Conservation (phyloP, 2,329 filamentous ascomycete species). For the Verticillium isaacii region DNA sequence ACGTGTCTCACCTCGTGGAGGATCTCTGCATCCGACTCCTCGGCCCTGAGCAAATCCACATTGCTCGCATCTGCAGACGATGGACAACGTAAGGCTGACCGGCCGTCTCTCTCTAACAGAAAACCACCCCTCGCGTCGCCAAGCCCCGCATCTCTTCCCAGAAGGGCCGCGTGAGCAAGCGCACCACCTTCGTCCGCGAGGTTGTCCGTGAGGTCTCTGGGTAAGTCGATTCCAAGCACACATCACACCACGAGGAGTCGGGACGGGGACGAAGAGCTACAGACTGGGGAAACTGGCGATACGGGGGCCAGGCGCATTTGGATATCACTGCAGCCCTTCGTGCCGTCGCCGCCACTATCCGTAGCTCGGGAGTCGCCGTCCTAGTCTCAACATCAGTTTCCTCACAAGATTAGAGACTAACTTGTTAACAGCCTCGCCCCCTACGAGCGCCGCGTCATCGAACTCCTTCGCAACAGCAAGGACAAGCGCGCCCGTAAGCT, state of each 20-base stretch:
- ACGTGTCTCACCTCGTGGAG: slow-evolving; percentile 72
- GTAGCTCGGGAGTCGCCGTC: background rate
- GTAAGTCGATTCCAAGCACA: slow-evolving; percentile 45
- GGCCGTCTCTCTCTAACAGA: slow-evolving; percentile 49
- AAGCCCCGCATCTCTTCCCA: slow-evolving; percentile 77
- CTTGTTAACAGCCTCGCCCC: slow-evolving; percentile 63
- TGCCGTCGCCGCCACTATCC: background rate
- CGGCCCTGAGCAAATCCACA: background rate
- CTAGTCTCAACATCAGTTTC: background rate
- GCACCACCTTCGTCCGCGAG: slow-evolving; percentile 93
- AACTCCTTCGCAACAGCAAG: slow-evolving; percentile 98
- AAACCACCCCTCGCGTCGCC: slow-evolving; percentile 73
- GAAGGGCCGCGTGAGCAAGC: slow-evolving; percentile 96
- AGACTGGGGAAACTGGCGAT: slow-evolving; percentile 4
- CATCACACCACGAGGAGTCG: background rate
- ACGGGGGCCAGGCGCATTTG: background rate
- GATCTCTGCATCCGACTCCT: slow-evolving; percentile 51
- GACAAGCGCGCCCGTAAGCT: slow-evolving; percentile 99
- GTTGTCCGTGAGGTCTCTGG: slow-evolving; percentile 98
- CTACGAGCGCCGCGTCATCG: slow-evolving; percentile 98
- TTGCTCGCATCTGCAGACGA: slow-evolving; percentile 40
- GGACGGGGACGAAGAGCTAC: background rate
- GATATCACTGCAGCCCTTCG: background rate
- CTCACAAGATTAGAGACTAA: slow-evolving; percentile 20
- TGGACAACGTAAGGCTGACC: slow-evolving; percentile 51